Percentiles rank a stretch among this genome's conserved stretches.
phyloP scores from a whole-genome alignment of 1,284 basidiomycete genomes.

The Waitea zeae region DNA sequence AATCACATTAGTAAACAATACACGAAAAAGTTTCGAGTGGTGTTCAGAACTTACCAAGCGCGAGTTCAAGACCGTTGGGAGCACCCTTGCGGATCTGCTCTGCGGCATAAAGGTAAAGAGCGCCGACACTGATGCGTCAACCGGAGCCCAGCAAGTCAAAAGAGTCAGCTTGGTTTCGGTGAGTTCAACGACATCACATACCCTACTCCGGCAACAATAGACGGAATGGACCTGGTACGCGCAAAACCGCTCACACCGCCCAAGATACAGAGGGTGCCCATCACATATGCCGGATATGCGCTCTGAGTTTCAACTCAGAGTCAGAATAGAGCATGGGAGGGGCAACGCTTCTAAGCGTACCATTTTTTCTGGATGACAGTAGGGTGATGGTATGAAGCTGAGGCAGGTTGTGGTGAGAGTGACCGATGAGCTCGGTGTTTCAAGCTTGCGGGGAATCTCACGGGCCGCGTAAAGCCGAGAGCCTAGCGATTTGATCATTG shows the following conservation, averaged over 20 bases:
- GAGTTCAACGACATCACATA: constrained; percentile 13
- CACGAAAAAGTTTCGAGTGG: too few species aligned
- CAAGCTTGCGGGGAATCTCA: too few species aligned
- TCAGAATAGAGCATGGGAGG: too few species aligned
- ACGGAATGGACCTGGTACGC: constrained; percentile 57
- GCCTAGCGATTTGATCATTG: too few species aligned
- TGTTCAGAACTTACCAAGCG: constrained; percentile 48
- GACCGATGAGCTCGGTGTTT: too few species aligned
- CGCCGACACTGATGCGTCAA: constrained; percentile 37
- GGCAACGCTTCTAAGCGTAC: too few species aligned
- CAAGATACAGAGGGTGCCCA: constrained; percentile 62
- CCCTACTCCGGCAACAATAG: constrained; percentile 67
- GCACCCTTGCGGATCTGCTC: constrained; percentile 57
- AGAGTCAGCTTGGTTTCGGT: too few species aligned
- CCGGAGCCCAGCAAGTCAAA: not conserved
- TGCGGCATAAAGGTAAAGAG: constrained; percentile 60
- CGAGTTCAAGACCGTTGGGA: constrained; percentile 56
- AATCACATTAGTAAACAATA: constrained; percentile 1
- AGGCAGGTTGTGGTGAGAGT: too few species aligned
- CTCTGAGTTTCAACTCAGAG: too few species aligned
- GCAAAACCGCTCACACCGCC: constrained; percentile 62
- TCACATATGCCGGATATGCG: constrained; percentile 64
- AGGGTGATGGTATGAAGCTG: too few species aligned
- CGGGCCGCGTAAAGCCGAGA: too few species aligned
- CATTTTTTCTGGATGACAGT: too few species aligned